phyloP scores from a whole-genome alignment of 805 yeast species.

The Wickerhamomyces silvicola region DNA sequence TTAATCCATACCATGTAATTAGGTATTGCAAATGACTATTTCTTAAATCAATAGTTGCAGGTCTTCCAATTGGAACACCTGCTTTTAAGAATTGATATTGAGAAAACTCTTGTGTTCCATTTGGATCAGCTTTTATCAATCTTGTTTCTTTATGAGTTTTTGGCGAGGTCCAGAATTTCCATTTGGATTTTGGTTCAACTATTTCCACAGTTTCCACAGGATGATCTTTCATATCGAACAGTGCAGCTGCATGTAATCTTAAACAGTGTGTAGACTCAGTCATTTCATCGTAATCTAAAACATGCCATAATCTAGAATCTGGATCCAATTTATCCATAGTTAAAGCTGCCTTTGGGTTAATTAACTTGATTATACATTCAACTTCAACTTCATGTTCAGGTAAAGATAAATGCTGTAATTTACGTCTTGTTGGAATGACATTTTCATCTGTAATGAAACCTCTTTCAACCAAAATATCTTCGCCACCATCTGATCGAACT shows the following conservation, averaged over 20 bases:
- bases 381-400: constrained; percentile 61
- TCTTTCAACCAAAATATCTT: constrained; percentile 75
- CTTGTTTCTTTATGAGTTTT: constrained; percentile 7
- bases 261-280: constrained; percentile 56
- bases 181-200: constrained; percentile 21
- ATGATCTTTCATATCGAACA: constrained; percentile 61
- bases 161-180: constrained; percentile 21
- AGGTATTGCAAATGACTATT: constrained; percentile 90
- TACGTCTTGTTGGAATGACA: constrained; percentile 48
- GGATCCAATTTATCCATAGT: constrained; percentile 68
- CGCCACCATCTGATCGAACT: constrained; percentile 64
- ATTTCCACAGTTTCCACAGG: constrained; percentile 35
- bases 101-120: constrained; percentile 34
- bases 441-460: constrained; percentile 85
- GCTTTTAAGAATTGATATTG: constrained; percentile 59
- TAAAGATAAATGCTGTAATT: constrained; percentile 59
- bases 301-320: constrained; percentile 64
- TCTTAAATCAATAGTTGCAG: constrained; percentile 72
- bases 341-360: constrained; percentile 53
- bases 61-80: constrained; percentile 87
- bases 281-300: constrained; percentile 80
- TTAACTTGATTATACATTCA: constrained; percentile 65
- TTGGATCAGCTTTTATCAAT: constrained; percentile 1
- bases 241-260: constrained; percentile 72
- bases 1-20: constrained; percentile 91